A percentile compares a stretch with the other conserved stretches of the same genome.
These are phyloP conservation scores for Penicillium paradoxum DNA, from an alignment of 495 filamentous ascomycete genomes.

Conservation along the genomic window DNA sequence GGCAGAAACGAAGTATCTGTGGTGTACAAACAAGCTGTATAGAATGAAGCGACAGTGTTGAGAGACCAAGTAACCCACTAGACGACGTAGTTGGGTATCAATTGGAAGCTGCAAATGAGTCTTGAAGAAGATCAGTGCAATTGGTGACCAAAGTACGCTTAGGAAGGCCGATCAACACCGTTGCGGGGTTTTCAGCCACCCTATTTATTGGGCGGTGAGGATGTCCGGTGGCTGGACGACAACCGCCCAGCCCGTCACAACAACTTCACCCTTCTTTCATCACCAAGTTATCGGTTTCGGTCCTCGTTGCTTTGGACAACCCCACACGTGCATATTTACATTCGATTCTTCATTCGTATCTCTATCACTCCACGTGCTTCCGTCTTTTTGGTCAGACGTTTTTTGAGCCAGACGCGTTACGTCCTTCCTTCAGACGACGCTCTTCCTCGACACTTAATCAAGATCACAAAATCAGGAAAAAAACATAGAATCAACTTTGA, in stretches of 20 bases:
- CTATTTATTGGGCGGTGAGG: slow-evolving; percentile 16
- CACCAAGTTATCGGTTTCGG: slow-evolving; percentile 4
- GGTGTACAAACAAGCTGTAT: not conserved
- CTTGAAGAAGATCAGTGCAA: not conserved
- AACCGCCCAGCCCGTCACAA: slow-evolving; percentile 18
- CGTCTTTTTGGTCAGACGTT: not conserved
- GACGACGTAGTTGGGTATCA: not conserved
- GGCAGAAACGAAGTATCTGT: not conserved
- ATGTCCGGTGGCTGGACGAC: slow-evolving; percentile 18
- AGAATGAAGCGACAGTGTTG: not conserved
- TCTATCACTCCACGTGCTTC: not conserved
- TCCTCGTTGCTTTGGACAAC: not conserved
- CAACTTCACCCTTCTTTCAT: slow-evolving; percentile 21
- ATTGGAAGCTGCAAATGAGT: not conserved
- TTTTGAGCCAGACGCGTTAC: not conserved
- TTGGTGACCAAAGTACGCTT: slow-evolving; percentile 5
- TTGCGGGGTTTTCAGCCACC: slow-evolving; percentile 18
- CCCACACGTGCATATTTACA: not conserved
- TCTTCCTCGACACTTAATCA: slow-evolving; percentile 4
- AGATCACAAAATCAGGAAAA: not conserved
- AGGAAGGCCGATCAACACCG: slow-evolving; percentile 15
- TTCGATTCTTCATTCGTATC: not conserved
- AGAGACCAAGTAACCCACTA: not conserved
- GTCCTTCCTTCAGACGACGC: slow-evolving; percentile 15
- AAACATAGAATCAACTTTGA: not conserved